Evolutionary conservation across 2,329 filamentous ascomycete species (phyloP).

Genomic region (Arthrobotrys musiformis): DNA sequence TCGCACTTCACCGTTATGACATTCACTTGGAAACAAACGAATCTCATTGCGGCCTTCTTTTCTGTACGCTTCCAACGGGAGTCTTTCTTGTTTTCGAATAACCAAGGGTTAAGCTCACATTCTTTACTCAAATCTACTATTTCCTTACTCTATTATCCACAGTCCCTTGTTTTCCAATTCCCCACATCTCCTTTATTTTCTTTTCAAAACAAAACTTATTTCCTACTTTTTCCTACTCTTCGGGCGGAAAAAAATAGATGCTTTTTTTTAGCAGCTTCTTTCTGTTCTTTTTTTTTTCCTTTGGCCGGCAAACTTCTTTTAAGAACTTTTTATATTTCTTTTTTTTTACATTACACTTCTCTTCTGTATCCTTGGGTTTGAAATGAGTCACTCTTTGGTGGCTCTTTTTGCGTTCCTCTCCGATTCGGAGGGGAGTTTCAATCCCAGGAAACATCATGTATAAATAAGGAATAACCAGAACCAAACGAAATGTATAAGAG

Average conservation of each 20-base stretch:
- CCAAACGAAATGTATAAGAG: slow-evolving; percentile 50
- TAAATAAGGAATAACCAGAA: slow-evolving; percentile 53
- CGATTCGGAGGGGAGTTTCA: slow-evolving; percentile 1
- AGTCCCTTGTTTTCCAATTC: slow-evolving; percentile 34
- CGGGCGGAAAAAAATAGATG: slow-evolving; percentile 46
- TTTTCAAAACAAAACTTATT: slow-evolving; percentile 34
- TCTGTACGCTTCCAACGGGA: slow-evolving; percentile 3
- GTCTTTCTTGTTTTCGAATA: slow-evolving; percentile 15
- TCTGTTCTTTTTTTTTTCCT: slow-evolving; percentile 15
- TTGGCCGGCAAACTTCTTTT: slow-evolving; percentile 19
- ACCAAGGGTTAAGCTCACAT: slow-evolving; percentile 44
- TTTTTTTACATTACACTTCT: slow-evolving; percentile 38
- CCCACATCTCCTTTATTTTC: slow-evolving; percentile 27
- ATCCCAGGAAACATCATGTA: slow-evolving; percentile 53
- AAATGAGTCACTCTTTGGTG: slow-evolving; percentile 10
- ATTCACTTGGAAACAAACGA: slow-evolving; percentile 30
- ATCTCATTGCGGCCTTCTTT: slow-evolving; percentile 15
- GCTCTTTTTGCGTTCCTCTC: not conserved
- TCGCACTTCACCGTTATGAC: slow-evolving; percentile 8
- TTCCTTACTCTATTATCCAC: slow-evolving; percentile 36
- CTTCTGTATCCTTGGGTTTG: slow-evolving; percentile 41
- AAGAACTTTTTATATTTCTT: slow-evolving; percentile 16
- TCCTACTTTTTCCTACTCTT: slow-evolving; percentile 39
- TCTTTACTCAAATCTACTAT: slow-evolving; percentile 48
- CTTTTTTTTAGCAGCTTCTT: slow-evolving; percentile 31